Base-by-base conservation (phyloP, 129 eudicot species). In the Helichrysum umbraculigerum region DNA sequence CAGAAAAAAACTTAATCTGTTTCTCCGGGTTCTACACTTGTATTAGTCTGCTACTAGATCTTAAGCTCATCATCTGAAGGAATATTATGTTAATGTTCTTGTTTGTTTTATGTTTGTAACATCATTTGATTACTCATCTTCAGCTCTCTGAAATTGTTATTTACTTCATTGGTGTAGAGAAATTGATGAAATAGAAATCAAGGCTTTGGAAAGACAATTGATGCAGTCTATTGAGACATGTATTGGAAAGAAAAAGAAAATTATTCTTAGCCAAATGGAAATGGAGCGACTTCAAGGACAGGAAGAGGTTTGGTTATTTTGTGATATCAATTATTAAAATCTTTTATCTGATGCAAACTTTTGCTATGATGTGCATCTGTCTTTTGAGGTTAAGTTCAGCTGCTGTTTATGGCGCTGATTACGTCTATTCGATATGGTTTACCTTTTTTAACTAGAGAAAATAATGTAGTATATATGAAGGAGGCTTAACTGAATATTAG, bases 171-270 rank as follows among this genome's bases (percentile, higher is more conserved):
- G 51, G 88, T 79, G 72, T 64, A 94, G 99, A 78, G 99, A 94
- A 88, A 94, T 91, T 68, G 99, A 91, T 79, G 99, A 94, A 91
- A 84, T 86, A 72, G 99, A 94, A 75, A 94, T 94, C 73, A 94
- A 91, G 84, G 93, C 87, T 51, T 78, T 91, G 78, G 99, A 94
- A 80, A 84, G 99, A 79, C 99, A 94, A 83, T 81, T 94, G 39
- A 94, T 94, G 96, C 99, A 94, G 81, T 94, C 99, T 70, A 87
- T 94, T 58, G 99, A 94, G 85, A 91, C 99, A 61, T 89, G 97
- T 80, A 87, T 87, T 20, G 68, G 89, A 30, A 94, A 94, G 91
- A 94, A 94, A 72, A 94, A 94, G 97, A 94, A 80, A 83, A 94
- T 94, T 58, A 86, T 94, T 75, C 93, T 94, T 73, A 84, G 83